These are phyloP conservation scores for Starmera amethionina DNA, from an alignment of 805 yeast species.

Conservation along the genomic window DNA sequence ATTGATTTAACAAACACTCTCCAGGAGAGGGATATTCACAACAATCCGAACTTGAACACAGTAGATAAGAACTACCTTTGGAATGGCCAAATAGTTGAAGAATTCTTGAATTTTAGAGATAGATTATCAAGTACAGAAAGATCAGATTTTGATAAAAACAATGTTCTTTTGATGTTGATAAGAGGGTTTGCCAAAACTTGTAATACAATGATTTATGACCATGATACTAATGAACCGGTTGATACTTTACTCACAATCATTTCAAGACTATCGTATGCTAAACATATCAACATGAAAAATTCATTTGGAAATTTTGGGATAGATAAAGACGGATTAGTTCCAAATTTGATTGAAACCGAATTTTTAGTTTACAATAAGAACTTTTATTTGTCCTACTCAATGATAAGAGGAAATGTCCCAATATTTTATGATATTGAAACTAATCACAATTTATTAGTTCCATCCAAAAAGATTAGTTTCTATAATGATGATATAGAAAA, in stretches of 20 bases:
- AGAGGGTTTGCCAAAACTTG: constrained; percentile 86
- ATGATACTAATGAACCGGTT: constrained; percentile 4
- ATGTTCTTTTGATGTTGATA: constrained; percentile 72
- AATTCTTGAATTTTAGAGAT: constrained; percentile 60
- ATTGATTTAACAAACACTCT: constrained; percentile 79
- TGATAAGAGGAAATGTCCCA: constrained; percentile 88
- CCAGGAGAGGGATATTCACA: constrained; percentile 49
- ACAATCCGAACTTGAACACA: constrained; percentile 25
- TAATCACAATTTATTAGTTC: constrained; percentile 40
- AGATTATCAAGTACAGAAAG: constrained; percentile 55
- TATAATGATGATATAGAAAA: constrained; percentile 39
- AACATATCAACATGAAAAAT: constrained; percentile 54
- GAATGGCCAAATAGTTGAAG: constrained; percentile 80
- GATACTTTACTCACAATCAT: constrained; percentile 54
- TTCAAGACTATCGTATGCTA: constrained; percentile 82
- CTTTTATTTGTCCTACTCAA: constrained; percentile 63
- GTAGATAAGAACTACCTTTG: constrained; percentile 79
- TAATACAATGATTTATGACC: constrained; percentile 17
- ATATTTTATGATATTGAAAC: constrained; percentile 86
- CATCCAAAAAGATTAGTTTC: constrained; percentile 73
- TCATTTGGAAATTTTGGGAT: constrained; percentile 80
- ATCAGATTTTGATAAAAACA: constrained; percentile 49
- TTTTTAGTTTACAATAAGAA: constrained; percentile 46
- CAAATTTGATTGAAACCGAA: constrained; percentile 88
- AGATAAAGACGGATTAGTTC: constrained; percentile 87